Evolutionary conservation across 139 green algal species (phyloP), one percentile per base, ranked within the genome.

Genomic region (Picochlorum sp.): DNA sequence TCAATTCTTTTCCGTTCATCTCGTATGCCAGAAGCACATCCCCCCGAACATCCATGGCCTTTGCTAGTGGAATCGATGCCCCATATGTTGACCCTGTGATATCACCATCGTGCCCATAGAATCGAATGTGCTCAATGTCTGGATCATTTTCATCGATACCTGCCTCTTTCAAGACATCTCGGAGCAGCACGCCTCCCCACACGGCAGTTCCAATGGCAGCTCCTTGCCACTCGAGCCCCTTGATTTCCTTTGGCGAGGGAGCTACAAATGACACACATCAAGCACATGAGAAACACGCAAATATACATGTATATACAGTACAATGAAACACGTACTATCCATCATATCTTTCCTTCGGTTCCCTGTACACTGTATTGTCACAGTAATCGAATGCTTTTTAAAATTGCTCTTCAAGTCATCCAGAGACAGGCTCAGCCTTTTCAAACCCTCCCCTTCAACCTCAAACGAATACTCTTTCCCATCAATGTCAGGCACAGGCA

Each of bases 21-120:
- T 95, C 84, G 63, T 88, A 97, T 0, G 89, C 90, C 45, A 97
- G 71, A 45, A 97, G 71, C 45, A 92, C 85, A 49, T 95, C 87
- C 47, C 63, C 78, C 30, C 49, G 23, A 0, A 59, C 62, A 45
- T 65, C 59, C 24, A 85, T 65, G 9, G 86, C 90, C 55, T 86
- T 86, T 16, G 76, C 44, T 6, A 89, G 24, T 1, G 88, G 87
- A 24, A 95, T 88, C 54, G 81, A 90, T 4, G 86, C 83, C 11
- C 62, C 79, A 54, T 93, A 93, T 20, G 62, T 49, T 18, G 13
- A 14, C 11, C 60, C 60, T 10, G 37, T 55, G 38, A 56, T 49
- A 67, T 91, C 85, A 7, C 8, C 63, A 68, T 91, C 85, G n/a
- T 81, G 63, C 18, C 85, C 85, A 58, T 88, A 76, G 67, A 95